phyloP scores from a whole-genome alignment of 305 asterid species.

The Fraxinus angustifolia region DNA sequence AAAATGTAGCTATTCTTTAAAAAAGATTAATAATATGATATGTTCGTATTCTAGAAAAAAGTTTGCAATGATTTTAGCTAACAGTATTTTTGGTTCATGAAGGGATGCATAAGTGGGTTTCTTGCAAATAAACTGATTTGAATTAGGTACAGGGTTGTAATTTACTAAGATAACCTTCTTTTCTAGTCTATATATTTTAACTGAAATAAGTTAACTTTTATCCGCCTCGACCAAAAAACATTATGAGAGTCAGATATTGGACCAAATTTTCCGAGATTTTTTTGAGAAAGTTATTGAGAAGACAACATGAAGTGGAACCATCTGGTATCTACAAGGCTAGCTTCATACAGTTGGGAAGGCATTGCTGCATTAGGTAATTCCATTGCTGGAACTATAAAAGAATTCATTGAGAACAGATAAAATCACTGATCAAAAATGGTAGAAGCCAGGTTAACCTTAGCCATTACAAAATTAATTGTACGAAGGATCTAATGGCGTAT shows the following conservation, averaged over 20 bases:
- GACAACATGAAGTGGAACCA: not conserved
- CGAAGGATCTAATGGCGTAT: not conserved
- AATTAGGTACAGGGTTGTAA: not conserved
- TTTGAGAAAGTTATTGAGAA: constrained; percentile 2
- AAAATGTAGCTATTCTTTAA: not conserved
- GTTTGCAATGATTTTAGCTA: not conserved
- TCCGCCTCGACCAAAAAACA: not conserved
- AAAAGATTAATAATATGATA: not conserved
- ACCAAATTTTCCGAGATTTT: not conserved
- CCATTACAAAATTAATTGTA: not conserved
- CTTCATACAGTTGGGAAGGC: constrained; percentile 7
- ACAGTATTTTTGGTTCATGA: not conserved
- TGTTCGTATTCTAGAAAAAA: not conserved
- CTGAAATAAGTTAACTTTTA: not conserved
- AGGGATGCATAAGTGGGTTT: not conserved
- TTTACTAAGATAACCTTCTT: not conserved
- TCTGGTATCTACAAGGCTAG: not conserved
- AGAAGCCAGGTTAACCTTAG: not conserved
- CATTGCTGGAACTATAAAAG: not conserved
- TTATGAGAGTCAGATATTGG: not conserved
- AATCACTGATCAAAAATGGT: not conserved
- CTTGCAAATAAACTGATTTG: not conserved
- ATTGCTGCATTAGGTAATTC: constrained; percentile 15
- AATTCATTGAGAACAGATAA: not conserved
- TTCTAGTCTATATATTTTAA: not conserved